Base-by-base conservation (phyloP, 805 yeast genomes). In the Henningerozyma blattae region DNA sequence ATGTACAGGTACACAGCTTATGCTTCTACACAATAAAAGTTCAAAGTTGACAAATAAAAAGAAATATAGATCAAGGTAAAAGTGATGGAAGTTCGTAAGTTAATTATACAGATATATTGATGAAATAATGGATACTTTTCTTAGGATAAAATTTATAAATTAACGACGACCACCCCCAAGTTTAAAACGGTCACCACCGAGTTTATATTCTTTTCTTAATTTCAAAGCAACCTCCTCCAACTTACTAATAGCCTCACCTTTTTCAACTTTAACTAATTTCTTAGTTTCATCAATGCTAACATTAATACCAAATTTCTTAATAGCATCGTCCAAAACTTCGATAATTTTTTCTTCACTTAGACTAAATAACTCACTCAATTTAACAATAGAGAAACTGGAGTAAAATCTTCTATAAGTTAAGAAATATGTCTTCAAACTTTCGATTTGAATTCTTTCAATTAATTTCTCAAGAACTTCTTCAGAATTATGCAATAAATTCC, bases 361-460 rank as follows among this genome's bases (percentile, higher is more conserved):
- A 46, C 75, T 77, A 56, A 89, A 91, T 41, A 75, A 67, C 32
- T 64, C 54, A 16, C 85, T 64, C 48, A 91, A 65, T 45, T 74
- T 74, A 14, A 65, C 57, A 32, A 86, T 58, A 3, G 95, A 77
- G 36, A 89, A 69, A 43, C 81, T 79, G 40, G 77, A 65, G 63
- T 78, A 86, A 48, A 75, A 77, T 22, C 76, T 60, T 54, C 82
- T 83, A 65, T 79, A 86, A 43, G 82, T 77, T 68, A 85, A 82
- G 43, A 91, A 67, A 59, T 82, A 91, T n/a, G 96, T 84, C 62
- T 94, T 76, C 53, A 91, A 70, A 31, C 95, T 94, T 61, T 85
- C 95, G 35, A 75, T 65, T 66, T 91, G 94, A 48, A 93, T 70
- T 62, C 82, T 83, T 43, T 69, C 70, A 45, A 70, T 70, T 51